These are phyloP conservation scores for Penicillium soppii DNA, from an alignment of 495 filamentous ascomycete species.

Conservation along the genomic window DNA sequence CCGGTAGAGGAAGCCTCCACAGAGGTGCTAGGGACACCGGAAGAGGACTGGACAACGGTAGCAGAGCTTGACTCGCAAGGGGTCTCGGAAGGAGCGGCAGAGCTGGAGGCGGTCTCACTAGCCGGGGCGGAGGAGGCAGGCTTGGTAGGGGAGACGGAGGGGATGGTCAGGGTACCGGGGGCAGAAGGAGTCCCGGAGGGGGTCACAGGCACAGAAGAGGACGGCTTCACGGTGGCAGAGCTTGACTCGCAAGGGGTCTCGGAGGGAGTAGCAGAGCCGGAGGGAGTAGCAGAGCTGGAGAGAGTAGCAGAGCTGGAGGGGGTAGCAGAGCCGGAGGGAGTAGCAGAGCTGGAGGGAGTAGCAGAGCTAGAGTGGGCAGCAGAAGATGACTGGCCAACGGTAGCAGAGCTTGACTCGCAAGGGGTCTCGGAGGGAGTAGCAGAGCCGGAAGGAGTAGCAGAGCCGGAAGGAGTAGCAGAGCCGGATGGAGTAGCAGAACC, in stretches of 20 bases:
- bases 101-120: not conserved
- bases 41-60: not conserved
- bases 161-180: not conserved
- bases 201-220: not conserved
- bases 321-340: conserved; percentile 12
- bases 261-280: not conserved
- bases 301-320: conserved; percentile 1
- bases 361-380: too few species aligned
- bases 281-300: conserved; percentile 5
- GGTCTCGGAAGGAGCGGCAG: not conserved
- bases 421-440: not conserved
- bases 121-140: not conserved
- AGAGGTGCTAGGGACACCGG: not conserved
- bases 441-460: not conserved
- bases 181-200: conserved; percentile 2
- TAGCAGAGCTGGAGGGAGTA: too few species aligned
- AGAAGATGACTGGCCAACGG: not conserved
- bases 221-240: not conserved
- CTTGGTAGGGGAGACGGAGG: not conserved
- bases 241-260: not conserved
- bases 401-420: not conserved
- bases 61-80: not conserved
- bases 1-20: not conserved
- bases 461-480: conserved; percentile 6
- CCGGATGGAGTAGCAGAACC: conserved; percentile 1